A percentile compares a stretch with the other conserved stretches of the same genome.
These are phyloP conservation scores for Sphenostylis stenocarpa DNA, from an alignment of 306 rosid genomes.

Conservation along the genomic window DNA sequence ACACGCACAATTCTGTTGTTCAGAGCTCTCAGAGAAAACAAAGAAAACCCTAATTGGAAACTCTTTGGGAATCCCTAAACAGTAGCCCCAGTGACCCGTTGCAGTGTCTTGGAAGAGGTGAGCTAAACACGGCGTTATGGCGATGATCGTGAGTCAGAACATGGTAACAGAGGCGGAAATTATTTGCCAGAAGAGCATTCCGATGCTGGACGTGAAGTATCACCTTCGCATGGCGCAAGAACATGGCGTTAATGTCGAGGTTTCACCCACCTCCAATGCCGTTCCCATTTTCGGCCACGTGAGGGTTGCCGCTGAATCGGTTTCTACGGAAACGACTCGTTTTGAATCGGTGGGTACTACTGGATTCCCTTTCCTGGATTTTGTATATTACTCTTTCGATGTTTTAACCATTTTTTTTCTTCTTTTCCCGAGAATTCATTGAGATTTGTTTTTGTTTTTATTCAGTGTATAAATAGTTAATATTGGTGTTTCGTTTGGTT, in stretches of 20 bases:
- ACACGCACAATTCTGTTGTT: background rate
- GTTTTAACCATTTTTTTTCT: background rate
- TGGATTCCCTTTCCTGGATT: background rate
- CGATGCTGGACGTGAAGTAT: conserved; percentile 60
- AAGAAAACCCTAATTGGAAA: conserved; percentile 8
- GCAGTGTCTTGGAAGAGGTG: conserved; percentile 2
- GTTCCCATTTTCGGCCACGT: conserved; percentile 51
- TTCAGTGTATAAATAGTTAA: background rate
- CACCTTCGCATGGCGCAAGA: conserved; percentile 56
- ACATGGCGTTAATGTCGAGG: conserved; percentile 44
- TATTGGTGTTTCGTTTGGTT: background rate
- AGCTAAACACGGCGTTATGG: background rate
- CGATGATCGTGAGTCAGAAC: conserved; percentile 52
- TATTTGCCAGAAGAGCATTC: conserved; percentile 49
- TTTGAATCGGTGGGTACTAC: conserved; percentile 41
- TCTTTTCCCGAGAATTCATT: background rate
- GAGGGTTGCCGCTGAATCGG: conserved; percentile 33
- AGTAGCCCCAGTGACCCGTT: background rate
- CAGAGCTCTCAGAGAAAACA: background rate
- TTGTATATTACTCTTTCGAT: background rate
- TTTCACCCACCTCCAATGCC: conserved; percentile 42
- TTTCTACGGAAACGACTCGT: conserved; percentile 35
- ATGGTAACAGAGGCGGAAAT: conserved; percentile 67
- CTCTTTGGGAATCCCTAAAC: background rate
- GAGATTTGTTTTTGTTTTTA: background rate